Base-by-base conservation (phyloP, 2,329 filamentous ascomycete species). In the Cordyceps cateniannulata region DNA sequence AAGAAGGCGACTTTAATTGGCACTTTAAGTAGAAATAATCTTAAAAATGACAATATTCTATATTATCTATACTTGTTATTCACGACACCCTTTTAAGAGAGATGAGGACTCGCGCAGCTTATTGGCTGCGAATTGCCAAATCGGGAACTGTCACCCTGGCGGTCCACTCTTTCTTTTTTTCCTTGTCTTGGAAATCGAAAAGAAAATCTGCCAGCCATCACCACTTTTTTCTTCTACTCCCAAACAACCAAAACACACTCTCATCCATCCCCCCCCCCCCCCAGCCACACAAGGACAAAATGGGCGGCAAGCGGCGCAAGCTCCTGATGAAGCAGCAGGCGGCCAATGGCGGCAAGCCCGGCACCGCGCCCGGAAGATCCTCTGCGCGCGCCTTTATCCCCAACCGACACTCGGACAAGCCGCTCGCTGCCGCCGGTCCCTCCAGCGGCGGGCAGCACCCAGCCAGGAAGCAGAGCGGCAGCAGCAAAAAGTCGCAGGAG, bases 401-500 rank as follows among this genome's bases (percentile, higher is more conserved):
- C 27, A 53, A 60, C 38, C 58, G 58, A 6, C 58, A 60, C 40
- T 60, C 58, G 14, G 58, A 60, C 58, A 60, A 47, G 58, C 58
- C 58, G 2, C 58, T 54, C 49, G 25, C 58, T 16, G 49, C 58
- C 27, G 58, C 58, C 1, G 40, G 58, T 1, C 58, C 58, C 16
- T n/a, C 40, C 3, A 60, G 58, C 49, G 58, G 58, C 49, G 49
- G 24, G 8, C 25, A 27, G 48, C n/a, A 24, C 35, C 51, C n/a
- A 20, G 12, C 18, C 29, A 50, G 42, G 32, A 32, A 5, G 27
- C 25, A 14, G 24, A 50, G 44, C 49, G 50, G 35, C 8, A n/a
- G 9, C 14, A 44, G 40, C 61, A 58, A 61, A 35, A 67, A 68
- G 64, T n/a, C 54, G 9, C n/a, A 57, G 27, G 44, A 58, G 22